Evolutionary conservation across 257 asterid species (phyloP).

Genomic region (Solanum medicagineum): DNA sequence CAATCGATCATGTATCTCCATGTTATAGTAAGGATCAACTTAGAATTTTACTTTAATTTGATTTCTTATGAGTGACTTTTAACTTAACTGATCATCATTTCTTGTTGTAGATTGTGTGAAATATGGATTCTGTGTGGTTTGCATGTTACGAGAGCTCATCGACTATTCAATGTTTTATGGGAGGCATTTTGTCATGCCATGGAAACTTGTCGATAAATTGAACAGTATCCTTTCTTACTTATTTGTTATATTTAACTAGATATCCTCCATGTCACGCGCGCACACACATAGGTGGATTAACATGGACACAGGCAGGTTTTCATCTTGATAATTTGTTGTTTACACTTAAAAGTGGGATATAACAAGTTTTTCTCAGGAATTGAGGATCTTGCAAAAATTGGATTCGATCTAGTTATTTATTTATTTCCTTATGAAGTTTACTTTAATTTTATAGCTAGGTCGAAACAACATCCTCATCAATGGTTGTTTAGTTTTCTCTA

Average conservation of each 20-base stretch:
- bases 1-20: conserved; percentile 5
- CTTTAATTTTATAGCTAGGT: too few relatives aligned
- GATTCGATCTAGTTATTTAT: background rate
- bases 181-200: conserved; percentile 20
- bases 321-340: too few relatives aligned
- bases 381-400: too few relatives aligned
- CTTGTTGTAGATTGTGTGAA: conserved; percentile 24
- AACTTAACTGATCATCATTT: conserved; percentile 12
- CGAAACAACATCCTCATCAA: too few relatives aligned
- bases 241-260: background rate
- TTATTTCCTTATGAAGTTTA: background rate
- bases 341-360: too few relatives aligned
- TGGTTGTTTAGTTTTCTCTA: too few relatives aligned
- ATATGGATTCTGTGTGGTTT: conserved; percentile 27
- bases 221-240: conserved; percentile 49
- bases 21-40: conserved; percentile 28
- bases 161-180: conserved; percentile 15
- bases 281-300: too few relatives aligned
- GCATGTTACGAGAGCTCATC: conserved; percentile 34
- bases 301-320: too few relatives aligned
- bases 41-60: background rate
- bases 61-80: background rate
- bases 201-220: conserved; percentile 37
- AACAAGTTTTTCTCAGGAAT: too few relatives aligned
- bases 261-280: background rate